phyloP scores from a whole-genome alignment of 345 rosid species.

The Citrus medica region DNA sequence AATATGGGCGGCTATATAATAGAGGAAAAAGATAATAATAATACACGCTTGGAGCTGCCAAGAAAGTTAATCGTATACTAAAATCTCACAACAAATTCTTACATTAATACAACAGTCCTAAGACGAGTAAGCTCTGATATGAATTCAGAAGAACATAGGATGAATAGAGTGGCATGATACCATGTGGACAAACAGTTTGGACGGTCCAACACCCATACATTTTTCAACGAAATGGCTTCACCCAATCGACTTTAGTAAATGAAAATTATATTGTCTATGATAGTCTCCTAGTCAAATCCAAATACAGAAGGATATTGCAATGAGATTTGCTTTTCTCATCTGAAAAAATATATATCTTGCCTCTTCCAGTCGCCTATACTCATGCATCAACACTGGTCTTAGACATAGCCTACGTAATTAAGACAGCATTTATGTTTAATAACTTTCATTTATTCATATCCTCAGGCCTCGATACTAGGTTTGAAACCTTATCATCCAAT shows the following conservation, averaged over 20 bases:
- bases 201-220: not conserved
- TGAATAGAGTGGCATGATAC: not conserved
- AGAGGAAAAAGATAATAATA: not conserved
- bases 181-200: not conserved
- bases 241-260: not conserved
- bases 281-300: not conserved
- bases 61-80: not conserved
- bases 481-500: not conserved
- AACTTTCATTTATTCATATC: not conserved
- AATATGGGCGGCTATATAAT: not conserved
- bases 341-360: not conserved
- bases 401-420: not conserved
- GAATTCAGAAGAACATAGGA: not conserved
- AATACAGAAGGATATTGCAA: not conserved
- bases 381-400: not conserved
- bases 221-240: not conserved
- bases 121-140: not conserved
- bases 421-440: not conserved
- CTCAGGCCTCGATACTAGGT: not conserved
- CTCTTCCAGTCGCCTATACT: not conserved
- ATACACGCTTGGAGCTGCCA: not conserved
- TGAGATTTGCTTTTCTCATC: not conserved
- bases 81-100: not conserved
- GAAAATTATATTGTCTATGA: not conserved
- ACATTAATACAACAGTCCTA: not conserved